A percentile compares a stretch with the other conserved stretches of the same genome.
These are phyloP conservation scores for Brassica incana DNA, from an alignment of 345 rosid species.

Conservation along the genomic window DNA sequence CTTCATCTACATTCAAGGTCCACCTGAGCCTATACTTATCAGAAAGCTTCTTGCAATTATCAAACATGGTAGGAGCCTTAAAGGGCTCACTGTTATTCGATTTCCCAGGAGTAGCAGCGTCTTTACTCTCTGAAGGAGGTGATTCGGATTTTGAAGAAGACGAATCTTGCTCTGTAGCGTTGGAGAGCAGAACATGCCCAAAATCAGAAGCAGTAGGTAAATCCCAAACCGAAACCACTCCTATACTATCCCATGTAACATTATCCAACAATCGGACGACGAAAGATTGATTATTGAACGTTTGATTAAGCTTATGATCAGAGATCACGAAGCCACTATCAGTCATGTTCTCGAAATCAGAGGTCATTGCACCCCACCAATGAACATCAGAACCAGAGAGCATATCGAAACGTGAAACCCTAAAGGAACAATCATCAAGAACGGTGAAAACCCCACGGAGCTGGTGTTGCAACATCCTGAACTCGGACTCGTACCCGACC, in stretches of 20 bases:
- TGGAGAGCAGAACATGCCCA: slow-evolving; percentile 61
- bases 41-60: slow-evolving; percentile 73
- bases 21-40: slow-evolving; percentile 67
- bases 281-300: slow-evolving; percentile 67
- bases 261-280: slow-evolving; percentile 50
- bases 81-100: slow-evolving; percentile 28
- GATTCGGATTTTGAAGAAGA: slow-evolving; percentile 44
- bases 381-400: slow-evolving; percentile 69
- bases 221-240: slow-evolving; percentile 73
- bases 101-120: neutral
- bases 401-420: slow-evolving; percentile 81
- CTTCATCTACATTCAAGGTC: slow-evolving; percentile 61
- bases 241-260: slow-evolving; percentile 66
- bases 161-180: slow-evolving; percentile 38
- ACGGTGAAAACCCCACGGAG: slow-evolving; percentile 69
- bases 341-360: slow-evolving; percentile 63
- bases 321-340: slow-evolving; percentile 62
- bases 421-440: slow-evolving; percentile 81
- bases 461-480: slow-evolving; percentile 88
- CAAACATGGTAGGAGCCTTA: slow-evolving; percentile 68
- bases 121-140: slow-evolving; percentile 41
- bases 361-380: slow-evolving; percentile 77
- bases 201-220: slow-evolving; percentile 65
- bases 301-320: slow-evolving; percentile 58
- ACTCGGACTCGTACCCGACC: slow-evolving; percentile 64